A percentile compares a stretch with the other conserved stretches of the same genome.
Evolutionary conservation across 208 protist species (phyloP).

Genomic region (Wallacemonas collosoma): DNA sequence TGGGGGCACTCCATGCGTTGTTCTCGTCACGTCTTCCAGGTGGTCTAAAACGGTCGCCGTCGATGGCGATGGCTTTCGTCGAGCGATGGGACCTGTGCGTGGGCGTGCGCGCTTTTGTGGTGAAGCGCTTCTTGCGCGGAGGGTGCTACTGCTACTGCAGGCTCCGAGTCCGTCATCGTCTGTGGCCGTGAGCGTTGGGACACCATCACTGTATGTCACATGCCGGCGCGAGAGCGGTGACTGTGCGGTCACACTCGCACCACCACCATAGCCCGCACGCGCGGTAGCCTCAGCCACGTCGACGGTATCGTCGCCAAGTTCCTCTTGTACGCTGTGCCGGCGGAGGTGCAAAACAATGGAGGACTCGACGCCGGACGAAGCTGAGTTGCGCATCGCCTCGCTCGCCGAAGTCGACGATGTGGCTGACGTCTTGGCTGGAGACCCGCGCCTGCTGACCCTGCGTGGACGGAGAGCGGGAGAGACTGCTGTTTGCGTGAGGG

Average conservation of each 20-base stretch:
- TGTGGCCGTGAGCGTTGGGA: no score
- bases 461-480: background rate
- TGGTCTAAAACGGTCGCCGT: background rate
- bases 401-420: background rate
- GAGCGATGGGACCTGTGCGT: constrained; percentile 6
- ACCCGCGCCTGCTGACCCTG: background rate
- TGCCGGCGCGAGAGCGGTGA: constrained; percentile 6
- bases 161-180: background rate
- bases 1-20: background rate
- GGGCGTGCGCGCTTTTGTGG: constrained; percentile 2
- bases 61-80: background rate
- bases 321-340: constrained; percentile 12
- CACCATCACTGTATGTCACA: background rate
- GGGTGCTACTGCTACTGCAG: background rate
- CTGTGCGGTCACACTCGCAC: background rate
- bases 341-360: constrained; percentile 5
- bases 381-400: background rate
- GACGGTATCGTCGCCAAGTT: background rate
- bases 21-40: background rate
- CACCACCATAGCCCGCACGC: no score
- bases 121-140: background rate
- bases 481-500: no score
- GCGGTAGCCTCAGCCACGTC: background rate
- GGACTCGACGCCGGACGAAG: background rate
- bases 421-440: background rate